Conservation (phyloP, 768 basidiomycete genomes). For the Rhizopogon roseolus region DNA sequence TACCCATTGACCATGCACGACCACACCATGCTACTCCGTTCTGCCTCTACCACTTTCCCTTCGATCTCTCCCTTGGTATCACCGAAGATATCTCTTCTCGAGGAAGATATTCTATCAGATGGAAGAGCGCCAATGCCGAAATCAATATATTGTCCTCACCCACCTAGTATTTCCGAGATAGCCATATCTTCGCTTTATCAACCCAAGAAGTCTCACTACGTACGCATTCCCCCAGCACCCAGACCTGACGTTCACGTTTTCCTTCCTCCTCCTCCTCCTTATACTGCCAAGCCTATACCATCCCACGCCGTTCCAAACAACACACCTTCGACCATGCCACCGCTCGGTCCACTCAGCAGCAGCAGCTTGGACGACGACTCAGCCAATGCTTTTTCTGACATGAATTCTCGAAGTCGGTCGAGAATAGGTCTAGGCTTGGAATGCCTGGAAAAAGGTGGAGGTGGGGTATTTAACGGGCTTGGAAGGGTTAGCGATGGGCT, state of each 20-base stretch:
- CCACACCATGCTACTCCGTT: slow-evolving; percentile 6
- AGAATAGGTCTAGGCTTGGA: slow-evolving; percentile 21
- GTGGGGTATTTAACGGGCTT: slow-evolving; percentile 22
- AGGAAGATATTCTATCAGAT: slow-evolving; percentile 12
- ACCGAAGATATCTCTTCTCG: slow-evolving; percentile 10
- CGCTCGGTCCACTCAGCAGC: background rate
- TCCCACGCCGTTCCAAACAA: slow-evolving; percentile 22
- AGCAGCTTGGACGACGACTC: background rate
- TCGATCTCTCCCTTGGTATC: slow-evolving; percentile 3
- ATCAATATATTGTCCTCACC: background rate
- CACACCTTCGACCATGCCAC: slow-evolving; percentile 13
- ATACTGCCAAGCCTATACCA: slow-evolving; percentile 10
- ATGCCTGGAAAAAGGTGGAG: slow-evolving; percentile 20
- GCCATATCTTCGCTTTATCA: slow-evolving; percentile 8
- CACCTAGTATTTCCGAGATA: slow-evolving; percentile 2
- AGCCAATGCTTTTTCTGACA: background rate
- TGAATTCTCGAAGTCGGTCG: background rate
- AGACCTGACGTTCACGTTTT: slow-evolving; percentile 21
- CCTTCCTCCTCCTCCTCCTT: slow-evolving; percentile 21
- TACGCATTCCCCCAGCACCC: slow-evolving; percentile 21
- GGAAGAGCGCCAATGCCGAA: slow-evolving; percentile 17
- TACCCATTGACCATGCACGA: slow-evolving; percentile 2
- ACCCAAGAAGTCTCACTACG: slow-evolving; percentile 8
- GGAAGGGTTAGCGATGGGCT: slow-evolving; percentile 25
- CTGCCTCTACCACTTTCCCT: background rate